Conservation (phyloP, 345 rosid genomes). For the Conringia planisiliqua region DNA sequence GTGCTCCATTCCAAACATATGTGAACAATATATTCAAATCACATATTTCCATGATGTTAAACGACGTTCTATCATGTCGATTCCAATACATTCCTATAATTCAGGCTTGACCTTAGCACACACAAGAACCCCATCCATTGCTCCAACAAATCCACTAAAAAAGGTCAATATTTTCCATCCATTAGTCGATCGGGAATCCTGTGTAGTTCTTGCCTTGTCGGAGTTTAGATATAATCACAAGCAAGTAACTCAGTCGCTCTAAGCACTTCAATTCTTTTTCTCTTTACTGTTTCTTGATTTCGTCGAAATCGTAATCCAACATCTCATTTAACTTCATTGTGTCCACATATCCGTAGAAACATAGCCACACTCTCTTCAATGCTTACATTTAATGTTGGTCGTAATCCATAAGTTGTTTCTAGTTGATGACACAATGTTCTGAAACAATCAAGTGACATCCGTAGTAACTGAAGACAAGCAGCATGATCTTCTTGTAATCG, state of each 20-base stretch:
- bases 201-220: neutral
- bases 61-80: neutral
- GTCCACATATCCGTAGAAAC: no score
- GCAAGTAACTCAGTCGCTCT: neutral
- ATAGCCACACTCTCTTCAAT: no score
- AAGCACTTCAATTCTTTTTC: neutral
- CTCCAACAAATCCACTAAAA: neutral
- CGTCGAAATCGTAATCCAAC: neutral
- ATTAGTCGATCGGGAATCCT: neutral
- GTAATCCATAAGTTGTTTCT: no score
- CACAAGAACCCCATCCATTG: neutral
- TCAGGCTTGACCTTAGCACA: neutral
- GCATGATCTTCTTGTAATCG: no score
- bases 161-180: neutral
- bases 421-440: no score
- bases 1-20: neutral
- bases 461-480: no score
- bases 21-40: neutral
- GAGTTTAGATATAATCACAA: neutral
- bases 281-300: neutral
- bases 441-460: no score
- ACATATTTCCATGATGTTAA: neutral
- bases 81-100: neutral
- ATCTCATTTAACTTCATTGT: neutral
- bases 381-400: no score